Conservation (phyloP, 208 protist genomes). For the Acanthamoeba healyi region DNA sequence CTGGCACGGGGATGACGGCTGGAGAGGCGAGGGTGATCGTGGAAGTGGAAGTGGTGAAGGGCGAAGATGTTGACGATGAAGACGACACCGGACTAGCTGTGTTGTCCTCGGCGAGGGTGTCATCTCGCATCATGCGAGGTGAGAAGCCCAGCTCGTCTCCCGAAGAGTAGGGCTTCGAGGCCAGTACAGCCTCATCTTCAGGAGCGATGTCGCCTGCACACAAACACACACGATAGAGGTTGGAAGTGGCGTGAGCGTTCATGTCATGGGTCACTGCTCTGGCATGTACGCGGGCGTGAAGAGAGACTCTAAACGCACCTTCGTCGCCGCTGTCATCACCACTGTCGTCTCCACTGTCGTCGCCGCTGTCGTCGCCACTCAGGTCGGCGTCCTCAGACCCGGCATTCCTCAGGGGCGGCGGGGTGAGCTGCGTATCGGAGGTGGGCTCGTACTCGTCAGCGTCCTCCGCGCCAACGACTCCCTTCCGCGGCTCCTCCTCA, state of each 20-base stretch:
- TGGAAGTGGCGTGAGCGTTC: too few relatives aligned
- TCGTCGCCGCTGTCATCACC: slow-evolving; percentile 34
- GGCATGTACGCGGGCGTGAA: too few relatives aligned
- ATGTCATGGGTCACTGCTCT: too few relatives aligned
- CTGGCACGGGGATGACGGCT: too few relatives aligned
- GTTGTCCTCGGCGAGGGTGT: background rate
- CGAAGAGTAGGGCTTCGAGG: background rate
- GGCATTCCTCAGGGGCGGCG: background rate
- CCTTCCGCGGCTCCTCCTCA: background rate
- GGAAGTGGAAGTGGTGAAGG: background rate
- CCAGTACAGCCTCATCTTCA: background rate
- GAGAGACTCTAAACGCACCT: background rate
- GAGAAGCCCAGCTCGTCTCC: background rate
- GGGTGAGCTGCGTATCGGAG: background rate
- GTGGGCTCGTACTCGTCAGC: too few relatives aligned
- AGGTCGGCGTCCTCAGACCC: background rate
- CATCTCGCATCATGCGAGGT: background rate
- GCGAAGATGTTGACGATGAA: background rate
- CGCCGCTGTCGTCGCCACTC: background rate
- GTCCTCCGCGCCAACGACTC: too few relatives aligned
- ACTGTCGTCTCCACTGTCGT: slow-evolving; percentile 9
- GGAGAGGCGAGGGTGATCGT: too few relatives aligned
- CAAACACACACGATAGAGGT: background rate
- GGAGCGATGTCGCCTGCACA: background rate
- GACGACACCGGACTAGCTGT: background rate